Percentiles rank a stretch among this genome's conserved stretches.
Evolutionary conservation across 495 filamentous ascomycete species (phyloP).

Genomic region (Hyphodiscus hymeniophilus): DNA sequence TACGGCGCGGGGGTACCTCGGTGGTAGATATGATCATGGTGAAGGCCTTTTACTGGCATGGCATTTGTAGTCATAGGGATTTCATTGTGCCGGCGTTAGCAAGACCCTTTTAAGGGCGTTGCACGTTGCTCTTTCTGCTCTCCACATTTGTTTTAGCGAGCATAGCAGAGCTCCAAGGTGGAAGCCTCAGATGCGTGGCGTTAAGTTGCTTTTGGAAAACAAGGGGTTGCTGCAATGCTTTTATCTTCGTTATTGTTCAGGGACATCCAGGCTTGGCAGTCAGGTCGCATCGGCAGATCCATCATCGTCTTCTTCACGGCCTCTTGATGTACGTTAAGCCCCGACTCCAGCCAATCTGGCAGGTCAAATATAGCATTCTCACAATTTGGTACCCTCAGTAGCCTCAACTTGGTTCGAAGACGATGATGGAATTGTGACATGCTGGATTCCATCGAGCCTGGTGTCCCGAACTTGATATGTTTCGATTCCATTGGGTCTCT

Average conservation of each 20-base stretch:
- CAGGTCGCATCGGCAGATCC: conserved; percentile 44
- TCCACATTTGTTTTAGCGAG: conserved; percentile 27
- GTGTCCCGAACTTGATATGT: neutral
- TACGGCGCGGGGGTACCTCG: conserved; percentile 69
- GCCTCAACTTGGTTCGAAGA: conserved; percentile 35
- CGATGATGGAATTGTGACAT: conserved; percentile 45
- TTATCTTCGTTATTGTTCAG: conserved; percentile 25
- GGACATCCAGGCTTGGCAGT: conserved; percentile 27
- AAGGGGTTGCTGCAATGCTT: conserved; percentile 30
- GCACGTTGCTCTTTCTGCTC: conserved; percentile 12
- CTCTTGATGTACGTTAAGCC: conserved; percentile 69
- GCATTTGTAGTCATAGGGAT: conserved; percentile 18
- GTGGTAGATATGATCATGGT: conserved; percentile 47
- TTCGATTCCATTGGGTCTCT: neutral
- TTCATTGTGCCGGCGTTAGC: conserved; percentile 12
- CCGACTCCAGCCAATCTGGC: conserved; percentile 26
- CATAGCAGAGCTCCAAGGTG: conserved; percentile 29
- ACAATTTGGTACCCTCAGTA: conserved; percentile 31
- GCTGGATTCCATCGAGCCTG: conserved; percentile 25
- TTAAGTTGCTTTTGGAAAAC: conserved; percentile 35
- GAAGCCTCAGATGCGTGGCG: conserved; percentile 31
- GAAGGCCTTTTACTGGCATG: conserved; percentile 13
- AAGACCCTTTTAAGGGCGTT: conserved; percentile 19
- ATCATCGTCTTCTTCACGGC: conserved; percentile 61
- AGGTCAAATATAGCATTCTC: conserved; percentile 45